Base-by-base conservation (phyloP, 2,329 filamentous ascomycete genomes). In the Pestalotiopsis fici region DNA sequence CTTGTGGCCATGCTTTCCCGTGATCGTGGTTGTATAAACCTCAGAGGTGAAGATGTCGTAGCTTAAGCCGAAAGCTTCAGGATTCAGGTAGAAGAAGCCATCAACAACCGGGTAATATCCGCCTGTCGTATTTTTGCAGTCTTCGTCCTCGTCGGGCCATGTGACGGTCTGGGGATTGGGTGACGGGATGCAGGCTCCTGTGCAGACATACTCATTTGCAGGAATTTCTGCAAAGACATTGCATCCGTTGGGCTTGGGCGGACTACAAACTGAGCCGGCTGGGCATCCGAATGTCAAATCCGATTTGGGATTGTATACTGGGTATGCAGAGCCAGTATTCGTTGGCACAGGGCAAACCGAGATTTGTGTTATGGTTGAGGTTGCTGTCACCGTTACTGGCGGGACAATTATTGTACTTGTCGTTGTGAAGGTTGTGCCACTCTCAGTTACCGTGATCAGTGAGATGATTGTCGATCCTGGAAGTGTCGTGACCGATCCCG, bases 41-140 rank as follows among this genome's bases (percentile, higher is more conserved):
- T 84, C 73, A 27, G 83, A 78, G 23, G 83, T 81, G 68, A 91
- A 92, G 21, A 92, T 89, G 55, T 85, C 86, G 67, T 87, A 90
- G 62, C 83, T 86, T 18, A 93, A 79, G 4, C 90, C 90, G 67
- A 93, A 93, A 0, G 83, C 83, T 1, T 81, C 76, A 0, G 91
- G 88, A 66, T 89, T 82, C n/a, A 93, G 82, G 67, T 92, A 85
- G 78, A 89, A 93, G 74, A 91, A 92, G 3, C 85, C 87, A 0
- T 82, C 74, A 0, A 80, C 82, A 1, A 85, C 82, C 2, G 85
- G 85, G 69, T 85, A 90, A 69, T 85, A 90, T 73, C 86, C 88
- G 18, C 78, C 70, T 0, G 85, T 87, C 56, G 80, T 66, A 66
- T 83, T 81, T 4, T 21, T n/a, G 3, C 43, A 50, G 3, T 50